Conservation (phyloP, 2,329 filamentous ascomycete species). For the Gaeumannomyces sp. region DNA sequence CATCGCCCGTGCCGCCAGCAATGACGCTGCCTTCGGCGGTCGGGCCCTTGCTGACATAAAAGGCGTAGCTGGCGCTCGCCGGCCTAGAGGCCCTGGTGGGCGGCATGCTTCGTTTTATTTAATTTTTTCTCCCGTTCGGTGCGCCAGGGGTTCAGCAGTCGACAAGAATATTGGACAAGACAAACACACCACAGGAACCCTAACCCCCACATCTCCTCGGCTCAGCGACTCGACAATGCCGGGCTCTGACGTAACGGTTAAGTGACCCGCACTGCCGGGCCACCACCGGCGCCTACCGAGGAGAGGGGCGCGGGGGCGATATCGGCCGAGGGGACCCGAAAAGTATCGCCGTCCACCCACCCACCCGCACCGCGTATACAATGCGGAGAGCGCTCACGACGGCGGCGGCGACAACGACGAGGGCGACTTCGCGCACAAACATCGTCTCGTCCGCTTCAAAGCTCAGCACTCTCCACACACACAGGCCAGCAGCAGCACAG, state of each 20-base stretch:
- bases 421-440: not conserved
- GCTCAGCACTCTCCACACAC: not conserved
- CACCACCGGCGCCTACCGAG: too few species aligned
- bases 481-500: not conserved
- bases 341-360: not conserved
- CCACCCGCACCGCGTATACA: not conserved
- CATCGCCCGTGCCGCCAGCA: constrained; percentile 5
- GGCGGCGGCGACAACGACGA: not conserved
- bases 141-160: too few species aligned
- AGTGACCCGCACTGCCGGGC: too few species aligned
- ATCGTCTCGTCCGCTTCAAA: not conserved
- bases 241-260: too few species aligned
- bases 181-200: too few species aligned
- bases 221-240: too few species aligned
- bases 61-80: constrained; percentile 6
- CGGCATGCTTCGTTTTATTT: too few species aligned
- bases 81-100: not conserved
- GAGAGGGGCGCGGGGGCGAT: too few species aligned
- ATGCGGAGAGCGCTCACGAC: not conserved
- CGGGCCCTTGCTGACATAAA: constrained; percentile 3
- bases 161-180: too few species aligned
- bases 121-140: too few species aligned
- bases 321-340: not conserved
- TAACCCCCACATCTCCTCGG: too few species aligned
- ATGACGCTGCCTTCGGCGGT: constrained; percentile 8